Base-by-base conservation (phyloP, 2,329 filamentous ascomycete species). In the Microsporum ferrugineum region DNA sequence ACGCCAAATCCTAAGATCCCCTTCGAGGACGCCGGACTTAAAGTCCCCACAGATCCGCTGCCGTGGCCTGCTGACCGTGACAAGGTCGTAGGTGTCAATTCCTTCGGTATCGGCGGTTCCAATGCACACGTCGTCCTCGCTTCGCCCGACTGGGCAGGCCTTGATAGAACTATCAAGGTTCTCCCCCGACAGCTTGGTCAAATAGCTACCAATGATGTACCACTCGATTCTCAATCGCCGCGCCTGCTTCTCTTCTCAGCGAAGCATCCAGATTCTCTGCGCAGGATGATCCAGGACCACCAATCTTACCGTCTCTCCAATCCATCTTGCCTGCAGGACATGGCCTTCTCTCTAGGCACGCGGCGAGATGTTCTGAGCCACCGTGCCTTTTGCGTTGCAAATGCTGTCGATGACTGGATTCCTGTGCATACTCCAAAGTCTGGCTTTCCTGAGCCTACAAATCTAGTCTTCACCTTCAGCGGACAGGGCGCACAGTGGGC, bases 1-100 rank as follows among this genome's bases (percentile, higher is more conserved):
- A 67, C 31, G 2, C 47, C 67, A 0, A 73, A 72, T 56, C 70
- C 71, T 2, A 66, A 65, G 0, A 64, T 70, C 10, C 57, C 60
- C 5, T 58, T 47, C 12, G 36, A 60, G 31, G 23, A 63, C 31
- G 66, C 64, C 62, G 65, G 66, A 7, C 55, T 68, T 5, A 45
- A 66, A 58, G 67, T 55, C 3, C 51, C 51, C 5, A 27, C 27
- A 6, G n/a, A 17, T 2, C n/a, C 51, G 33, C 12, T n/a, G 6
- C 51, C 51, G 4, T 55, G 51, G 51, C 51, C 51, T 33, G 33
- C n/a, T 10, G 14, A 33, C 10, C n/a, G 51, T 14, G 23, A 1
- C 2, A 63, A 69, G 34, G 63, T 67, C 2, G 68, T 61, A 1
- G 65, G 65, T 33, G 63, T 70, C 23, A 68, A 68, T 55, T 67